Percentiles rank a stretch among this genome's conserved stretches.
phyloP scores from a whole-genome alignment of 768 basidiomycete species.

The Agrocybe praecox region DNA sequence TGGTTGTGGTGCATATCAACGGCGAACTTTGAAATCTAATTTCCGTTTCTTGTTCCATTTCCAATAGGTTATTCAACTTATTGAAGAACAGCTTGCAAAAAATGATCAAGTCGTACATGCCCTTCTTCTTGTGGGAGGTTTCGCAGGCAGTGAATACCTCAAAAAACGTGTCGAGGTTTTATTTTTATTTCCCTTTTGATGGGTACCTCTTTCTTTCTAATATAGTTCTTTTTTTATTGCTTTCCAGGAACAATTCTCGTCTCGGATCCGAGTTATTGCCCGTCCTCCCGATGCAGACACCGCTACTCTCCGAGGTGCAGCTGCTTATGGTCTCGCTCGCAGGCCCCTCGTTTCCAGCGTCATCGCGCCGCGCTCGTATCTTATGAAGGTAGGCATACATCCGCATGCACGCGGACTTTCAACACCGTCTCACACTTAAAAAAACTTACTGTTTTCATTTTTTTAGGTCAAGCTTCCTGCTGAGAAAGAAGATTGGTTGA shows the following conservation, averaged over 20 bases:
- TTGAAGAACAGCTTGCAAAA: conserved; percentile 73
- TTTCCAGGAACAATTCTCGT: conserved; percentile 62
- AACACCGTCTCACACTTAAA: conserved; percentile 3
- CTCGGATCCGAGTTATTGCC: conserved; percentile 72
- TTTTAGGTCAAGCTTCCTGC: conserved; percentile 84
- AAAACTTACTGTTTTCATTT: background rate
- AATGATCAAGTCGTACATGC: conserved; percentile 79
- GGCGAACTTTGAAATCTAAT: background rate
- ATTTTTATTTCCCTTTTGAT: conserved; percentile 12
- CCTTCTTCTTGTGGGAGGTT: conserved; percentile 87
- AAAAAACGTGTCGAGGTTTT: conserved; percentile 76
- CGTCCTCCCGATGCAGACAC: conserved; percentile 88
- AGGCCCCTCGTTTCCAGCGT: conserved; percentile 79
- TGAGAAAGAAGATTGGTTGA: conserved; percentile 81
- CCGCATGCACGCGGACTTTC: background rate
- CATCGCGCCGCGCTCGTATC: conserved; percentile 81
- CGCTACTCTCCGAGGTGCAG: conserved; percentile 87
- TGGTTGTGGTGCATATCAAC: background rate
- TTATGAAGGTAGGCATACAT: conserved; percentile 68
- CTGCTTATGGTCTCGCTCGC: conserved; percentile 81
- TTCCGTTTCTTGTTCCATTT: conserved; percentile 7
- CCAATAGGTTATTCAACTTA: conserved; percentile 71
- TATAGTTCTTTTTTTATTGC: conserved; percentile 10
- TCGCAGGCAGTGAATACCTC: conserved; percentile 84
- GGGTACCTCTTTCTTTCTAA: conserved; percentile 5